Conservation (phyloP, 2,329 filamentous ascomycete genomes). For the Orbilia brochopaga region DNA sequence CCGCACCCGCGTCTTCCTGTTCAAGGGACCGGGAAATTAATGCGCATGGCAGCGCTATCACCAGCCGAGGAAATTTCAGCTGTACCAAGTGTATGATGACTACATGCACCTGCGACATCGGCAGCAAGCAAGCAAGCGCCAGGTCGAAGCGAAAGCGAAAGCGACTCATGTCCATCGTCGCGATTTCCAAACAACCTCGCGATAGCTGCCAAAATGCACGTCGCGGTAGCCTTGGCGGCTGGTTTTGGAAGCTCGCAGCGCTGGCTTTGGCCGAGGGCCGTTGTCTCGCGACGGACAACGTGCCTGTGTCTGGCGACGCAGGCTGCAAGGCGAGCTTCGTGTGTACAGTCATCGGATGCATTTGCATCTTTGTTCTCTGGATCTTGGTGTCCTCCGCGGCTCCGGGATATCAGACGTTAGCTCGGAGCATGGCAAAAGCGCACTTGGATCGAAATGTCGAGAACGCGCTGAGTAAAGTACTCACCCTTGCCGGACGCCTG, state of each 20-base stretch:
- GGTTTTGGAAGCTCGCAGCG: conserved; percentile 21
- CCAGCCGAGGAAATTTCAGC: conserved; percentile 14
- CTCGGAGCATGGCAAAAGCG: no score
- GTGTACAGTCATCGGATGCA: no score
- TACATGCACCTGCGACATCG: conserved; percentile 21
- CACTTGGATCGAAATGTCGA: no score
- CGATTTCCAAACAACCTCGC: background rate
- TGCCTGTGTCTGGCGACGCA: background rate
- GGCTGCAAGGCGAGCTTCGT: background rate
- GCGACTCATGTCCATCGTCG: background rate
- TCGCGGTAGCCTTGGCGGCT: background rate
- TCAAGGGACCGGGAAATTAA: conserved; percentile 44
- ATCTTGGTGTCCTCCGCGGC: no score
- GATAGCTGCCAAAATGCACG: conserved; percentile 6
- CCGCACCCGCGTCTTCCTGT: conserved; percentile 12
- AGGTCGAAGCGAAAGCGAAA: background rate
- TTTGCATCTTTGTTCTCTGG: background rate
- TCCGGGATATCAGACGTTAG: background rate
- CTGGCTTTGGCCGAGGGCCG: background rate
- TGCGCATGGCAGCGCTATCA: background rate
- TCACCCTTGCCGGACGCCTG: no score
- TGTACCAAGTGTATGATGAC: no score
- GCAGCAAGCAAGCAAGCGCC: conserved; percentile 1
- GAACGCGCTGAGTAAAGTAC: no score
- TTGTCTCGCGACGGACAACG: background rate